These are phyloP conservation scores for Microbotryum scabiosae DNA, from an alignment of 1,284 basidiomycete genomes.

Conservation along the genomic window DNA sequence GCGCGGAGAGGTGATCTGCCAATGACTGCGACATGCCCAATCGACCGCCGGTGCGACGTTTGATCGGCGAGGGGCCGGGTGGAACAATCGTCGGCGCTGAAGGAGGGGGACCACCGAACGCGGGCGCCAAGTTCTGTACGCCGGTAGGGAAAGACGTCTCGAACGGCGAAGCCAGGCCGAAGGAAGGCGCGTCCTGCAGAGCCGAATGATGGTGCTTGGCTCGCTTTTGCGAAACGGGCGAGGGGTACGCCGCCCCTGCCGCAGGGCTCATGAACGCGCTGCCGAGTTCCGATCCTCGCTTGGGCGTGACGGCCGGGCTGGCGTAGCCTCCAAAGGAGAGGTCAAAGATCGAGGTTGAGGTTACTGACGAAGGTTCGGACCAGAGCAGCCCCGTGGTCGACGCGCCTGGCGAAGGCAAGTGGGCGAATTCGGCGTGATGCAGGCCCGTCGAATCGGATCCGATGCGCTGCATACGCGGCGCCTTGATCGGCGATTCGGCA, in stretches of 20 bases:
- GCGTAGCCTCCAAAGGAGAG: background rate
- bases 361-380: background rate
- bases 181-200: too few species aligned
- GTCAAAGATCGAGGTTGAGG: background rate
- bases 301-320: background rate
- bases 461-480: slow-evolving; percentile 14
- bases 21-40: too few species aligned
- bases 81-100: too few species aligned
- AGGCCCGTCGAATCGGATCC: slow-evolving; percentile 19
- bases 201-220: too few species aligned
- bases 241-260: slow-evolving; percentile 16
- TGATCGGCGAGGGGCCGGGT: too few species aligned
- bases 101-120: too few species aligned
- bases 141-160: too few species aligned
- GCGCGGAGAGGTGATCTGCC: too few species aligned
- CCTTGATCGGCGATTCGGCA: background rate
- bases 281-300: slow-evolving; percentile 11
- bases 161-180: too few species aligned
- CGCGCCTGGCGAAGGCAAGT: background rate
- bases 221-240: slow-evolving; percentile 4
- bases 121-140: too few species aligned
- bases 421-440: background rate
- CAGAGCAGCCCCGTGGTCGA: slow-evolving; percentile 8
- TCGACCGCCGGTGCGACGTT: too few species aligned
- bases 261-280: slow-evolving; percentile 19